These are phyloP conservation scores for Rhizomucor pusillus DNA, from an alignment of 371 early-diverging fungal species.

Conservation along the genomic window DNA sequence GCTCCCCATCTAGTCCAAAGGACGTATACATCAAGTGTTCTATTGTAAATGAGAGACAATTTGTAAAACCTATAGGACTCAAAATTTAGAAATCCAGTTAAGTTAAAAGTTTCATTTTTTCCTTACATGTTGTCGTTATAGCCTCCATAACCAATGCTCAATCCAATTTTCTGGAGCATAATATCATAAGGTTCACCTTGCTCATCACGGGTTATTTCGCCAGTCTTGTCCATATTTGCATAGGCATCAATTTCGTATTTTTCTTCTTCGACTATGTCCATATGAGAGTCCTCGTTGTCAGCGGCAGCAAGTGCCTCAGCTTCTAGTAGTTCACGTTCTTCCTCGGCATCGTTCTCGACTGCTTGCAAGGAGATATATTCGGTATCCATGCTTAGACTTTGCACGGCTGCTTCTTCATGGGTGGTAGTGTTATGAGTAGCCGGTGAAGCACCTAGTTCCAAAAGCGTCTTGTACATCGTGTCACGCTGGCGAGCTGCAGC, in stretches of 20 bases:
- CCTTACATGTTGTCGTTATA: constrained; percentile 39
- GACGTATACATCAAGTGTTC: constrained; percentile 45
- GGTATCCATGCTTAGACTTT: constrained; percentile 16
- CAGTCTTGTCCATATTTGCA: constrained; percentile 41
- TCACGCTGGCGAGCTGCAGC: constrained; percentile 18
- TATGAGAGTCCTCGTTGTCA: constrained; percentile 5
- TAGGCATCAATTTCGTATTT: constrained; percentile 27
- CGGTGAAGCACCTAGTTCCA: constrained; percentile 10
- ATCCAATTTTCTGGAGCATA: constrained; percentile 51
- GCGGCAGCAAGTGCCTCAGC: constrained; percentile 9
- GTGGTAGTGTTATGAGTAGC: background rate
- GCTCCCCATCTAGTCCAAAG: constrained; percentile 63
- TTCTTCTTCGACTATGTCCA: constrained; percentile 14
- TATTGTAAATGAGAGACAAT: constrained; percentile 53
- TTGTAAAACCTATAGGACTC: constrained; percentile 50
- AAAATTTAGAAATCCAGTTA: background rate
- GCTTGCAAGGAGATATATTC: constrained; percentile 22
- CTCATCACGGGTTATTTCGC: constrained; percentile 30
- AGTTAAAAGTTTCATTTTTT: background rate
- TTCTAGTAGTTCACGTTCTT: constrained; percentile 34
- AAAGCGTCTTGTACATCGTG: constrained; percentile 12
- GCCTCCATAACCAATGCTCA: constrained; percentile 23
- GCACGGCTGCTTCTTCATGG: constrained; percentile 8
- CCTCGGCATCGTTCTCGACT: constrained; percentile 41
- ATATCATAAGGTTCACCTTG: constrained; percentile 40